Evolutionary conservation across 768 basidiomycete genomes (phyloP), one percentile per base, ranked within the genome.

Genomic region (Multifurca ochricompacta): DNA sequence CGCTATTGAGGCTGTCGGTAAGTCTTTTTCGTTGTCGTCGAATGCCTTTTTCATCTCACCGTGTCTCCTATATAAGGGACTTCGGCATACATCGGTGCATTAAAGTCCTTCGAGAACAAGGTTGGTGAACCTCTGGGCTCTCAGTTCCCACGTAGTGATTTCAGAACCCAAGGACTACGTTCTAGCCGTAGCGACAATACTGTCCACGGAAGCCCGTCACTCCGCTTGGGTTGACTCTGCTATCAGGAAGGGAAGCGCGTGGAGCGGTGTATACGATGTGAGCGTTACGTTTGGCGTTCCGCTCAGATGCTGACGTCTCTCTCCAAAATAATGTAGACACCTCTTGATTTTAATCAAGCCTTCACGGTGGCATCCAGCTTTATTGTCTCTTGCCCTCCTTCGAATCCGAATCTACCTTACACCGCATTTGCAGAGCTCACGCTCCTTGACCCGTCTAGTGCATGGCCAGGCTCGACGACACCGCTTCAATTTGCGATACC

Each of bases 201-300:
- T 82, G 42, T 70, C 79, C 14, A 76, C 75, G 48, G 82, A 87
- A 63, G 74, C 81, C 21, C 76, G 82, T 31, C 84, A 86, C 53
- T 74, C 80, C n/a, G 70, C 76, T 1, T 87, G 82, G 82, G 66
- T 86, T 32, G 70, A 73, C 57, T 73, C 75, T 1, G 72, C 77
- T 14, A 74, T 79, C 36, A 67, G 70, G 56, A 70, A 76, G 47
- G 66, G 66, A 19, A 71, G 74, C 34, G 72, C 79, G 1, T 85
- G 83, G 82, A 77, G 75, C 47, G 73, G 75, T 3, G 69, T 81
- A 6, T 80, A 82, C 63, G 82, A 85, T 8, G 60, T 59, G 56
- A n/a, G 62, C 11, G 45, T 3, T 21, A 54, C 54, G 55, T 44
- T 32, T 40, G 21, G 19, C 49, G 66, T 57, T 67, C 63, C 51